phyloP scores from a whole-genome alignment of 371 early-diverging fungal genomes.

The Coelomomyces lativittatus region DNA sequence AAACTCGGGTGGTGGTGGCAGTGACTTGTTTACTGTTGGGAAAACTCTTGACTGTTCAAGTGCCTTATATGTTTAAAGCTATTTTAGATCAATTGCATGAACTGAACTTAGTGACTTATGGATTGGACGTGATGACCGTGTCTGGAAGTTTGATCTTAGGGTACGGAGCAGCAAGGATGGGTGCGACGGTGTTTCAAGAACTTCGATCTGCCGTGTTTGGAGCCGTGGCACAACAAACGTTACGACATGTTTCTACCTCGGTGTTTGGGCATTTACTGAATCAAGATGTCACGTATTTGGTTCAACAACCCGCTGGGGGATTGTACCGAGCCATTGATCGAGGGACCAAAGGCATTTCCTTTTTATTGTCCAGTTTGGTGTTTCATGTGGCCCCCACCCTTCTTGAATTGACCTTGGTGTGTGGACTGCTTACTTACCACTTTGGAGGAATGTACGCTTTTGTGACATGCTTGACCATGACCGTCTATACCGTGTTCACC shows the following conservation, averaged over 20 bases:
- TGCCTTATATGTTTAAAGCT: conserved; percentile 82
- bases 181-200: conserved; percentile 65
- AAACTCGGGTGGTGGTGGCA: conserved; percentile 67
- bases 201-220: conserved; percentile 85
- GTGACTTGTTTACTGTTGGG: conserved; percentile 58
- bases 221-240: conserved; percentile 80
- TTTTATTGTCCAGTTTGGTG: conserved; percentile 72
- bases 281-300: conserved; percentile 71
- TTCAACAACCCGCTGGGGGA: conserved; percentile 82
- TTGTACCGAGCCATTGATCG: conserved; percentile 86
- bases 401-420: conserved; percentile 84
- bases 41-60: conserved; percentile 74
- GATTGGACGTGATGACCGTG: conserved; percentile 47
- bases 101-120: conserved; percentile 8
- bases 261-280: conserved; percentile 72
- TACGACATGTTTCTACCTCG: conserved; percentile 63
- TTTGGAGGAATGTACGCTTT: conserved; percentile 68
- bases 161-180: conserved; percentile 70
- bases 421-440: conserved; percentile 57
- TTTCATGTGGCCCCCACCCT: conserved; percentile 82
- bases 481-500: conserved; percentile 71
- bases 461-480: conserved; percentile 67
- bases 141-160: conserved; percentile 55
- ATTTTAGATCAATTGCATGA: conserved; percentile 50
- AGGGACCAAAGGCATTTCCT: conserved; percentile 91